Evolutionary conservation across 2,329 filamentous ascomycete genomes (phyloP).

Genomic region (Trichoderma afroharzianum): DNA sequence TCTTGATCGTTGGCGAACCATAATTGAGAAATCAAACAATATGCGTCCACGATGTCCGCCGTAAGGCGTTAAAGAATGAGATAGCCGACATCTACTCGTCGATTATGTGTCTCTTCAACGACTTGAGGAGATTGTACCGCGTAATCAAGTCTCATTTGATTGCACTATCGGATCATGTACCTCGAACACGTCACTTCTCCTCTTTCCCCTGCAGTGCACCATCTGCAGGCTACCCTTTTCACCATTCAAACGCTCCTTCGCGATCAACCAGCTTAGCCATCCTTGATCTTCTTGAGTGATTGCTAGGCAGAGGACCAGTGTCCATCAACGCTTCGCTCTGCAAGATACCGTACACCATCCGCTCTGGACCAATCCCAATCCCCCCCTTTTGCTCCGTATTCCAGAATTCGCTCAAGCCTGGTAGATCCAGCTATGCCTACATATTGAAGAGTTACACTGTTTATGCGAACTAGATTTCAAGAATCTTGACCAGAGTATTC

Average conservation of each 20-base stretch:
- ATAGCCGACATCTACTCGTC: conserved; percentile 20
- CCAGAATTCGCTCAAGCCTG: not conserved
- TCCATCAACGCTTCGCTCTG: not conserved
- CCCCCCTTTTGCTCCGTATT: not conserved
- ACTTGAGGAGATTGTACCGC: not conserved
- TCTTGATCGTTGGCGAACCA: not conserved
- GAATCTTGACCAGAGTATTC: not conserved
- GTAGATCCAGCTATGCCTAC: not conserved
- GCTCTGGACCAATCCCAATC: not conserved
- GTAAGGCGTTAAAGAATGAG: conserved; percentile 22
- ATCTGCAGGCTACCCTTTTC: not conserved
- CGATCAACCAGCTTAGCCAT: not conserved
- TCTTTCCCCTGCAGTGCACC: not conserved
- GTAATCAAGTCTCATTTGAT: not conserved
- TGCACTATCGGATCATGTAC: not conserved
- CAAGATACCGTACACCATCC: not conserved
- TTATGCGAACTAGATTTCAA: not conserved
- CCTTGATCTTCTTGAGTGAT: not conserved
- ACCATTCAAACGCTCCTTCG: not conserved
- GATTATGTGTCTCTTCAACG: not conserved
- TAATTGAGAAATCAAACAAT: conserved; percentile 15
- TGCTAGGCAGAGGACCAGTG: not conserved
- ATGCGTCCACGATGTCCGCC: not conserved
- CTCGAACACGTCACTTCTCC: not conserved
- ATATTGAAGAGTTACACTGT: not conserved